A percentile compares a stretch with the other conserved stretches of the same genome.
Conservation (phyloP, 2,329 filamentous ascomycete species). For the Samsoniella hepiali region DNA sequence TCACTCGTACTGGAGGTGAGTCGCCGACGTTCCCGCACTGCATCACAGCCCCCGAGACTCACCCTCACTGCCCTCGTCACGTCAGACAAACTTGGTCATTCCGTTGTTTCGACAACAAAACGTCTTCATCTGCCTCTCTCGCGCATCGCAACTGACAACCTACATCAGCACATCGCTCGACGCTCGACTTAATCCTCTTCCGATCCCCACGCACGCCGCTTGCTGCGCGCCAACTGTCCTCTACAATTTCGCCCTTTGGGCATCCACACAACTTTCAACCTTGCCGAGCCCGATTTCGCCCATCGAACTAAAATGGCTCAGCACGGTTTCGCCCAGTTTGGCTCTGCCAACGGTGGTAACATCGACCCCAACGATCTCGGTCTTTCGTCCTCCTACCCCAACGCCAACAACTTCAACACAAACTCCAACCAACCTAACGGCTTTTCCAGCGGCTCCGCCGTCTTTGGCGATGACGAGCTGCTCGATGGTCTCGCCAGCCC, state of each 20-base stretch:
- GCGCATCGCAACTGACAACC: constrained; percentile 5
- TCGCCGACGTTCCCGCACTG: constrained; percentile 7
- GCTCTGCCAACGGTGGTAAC: constrained; percentile 51
- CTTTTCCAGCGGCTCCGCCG: constrained; percentile 74
- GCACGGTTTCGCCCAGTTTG: constrained; percentile 55
- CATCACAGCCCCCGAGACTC: constrained; percentile 3
- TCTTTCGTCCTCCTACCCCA: constrained; percentile 58
- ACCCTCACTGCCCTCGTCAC: background rate
- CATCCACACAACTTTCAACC: constrained; percentile 20
- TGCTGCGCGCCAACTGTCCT: constrained; percentile 9
- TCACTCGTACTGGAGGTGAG: constrained; percentile 6
- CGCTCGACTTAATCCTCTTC: background rate
- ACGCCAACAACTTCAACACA: constrained; percentile 52
- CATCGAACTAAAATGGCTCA: constrained; percentile 46
- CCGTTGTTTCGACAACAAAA: background rate
- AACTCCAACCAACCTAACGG: constrained; percentile 60
- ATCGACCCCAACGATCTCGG: constrained; percentile 84
- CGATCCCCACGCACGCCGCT: background rate
- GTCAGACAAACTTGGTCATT: constrained; percentile 10
- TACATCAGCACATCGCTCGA: constrained; percentile 9
- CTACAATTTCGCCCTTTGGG: constrained; percentile 6
- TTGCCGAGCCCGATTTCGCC: constrained; percentile 18
- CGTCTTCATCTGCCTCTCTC: background rate
- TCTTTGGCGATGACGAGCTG: constrained; percentile 85
- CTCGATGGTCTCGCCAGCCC: constrained; percentile 67